phyloP scores from a whole-genome alignment of 192 early-diverging fungal genomes.

The Podila epicladia region DNA sequence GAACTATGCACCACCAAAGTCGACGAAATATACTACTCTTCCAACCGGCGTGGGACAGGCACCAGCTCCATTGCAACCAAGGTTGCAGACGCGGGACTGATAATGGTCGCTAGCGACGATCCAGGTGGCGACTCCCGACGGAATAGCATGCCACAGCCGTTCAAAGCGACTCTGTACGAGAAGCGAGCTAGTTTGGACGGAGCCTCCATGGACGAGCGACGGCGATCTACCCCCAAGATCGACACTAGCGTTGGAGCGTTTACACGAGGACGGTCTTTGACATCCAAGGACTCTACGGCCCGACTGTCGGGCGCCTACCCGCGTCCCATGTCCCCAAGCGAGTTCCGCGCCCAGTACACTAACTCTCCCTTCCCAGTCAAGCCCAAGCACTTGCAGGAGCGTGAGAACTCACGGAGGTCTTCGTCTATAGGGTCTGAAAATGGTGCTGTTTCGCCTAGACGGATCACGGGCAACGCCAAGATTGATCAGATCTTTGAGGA shows the following conservation, averaged over 20 bases:
- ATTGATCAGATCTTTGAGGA: constrained; percentile 40
- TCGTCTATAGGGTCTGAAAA: not conserved
- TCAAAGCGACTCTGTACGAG: not conserved
- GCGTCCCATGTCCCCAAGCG: constrained; percentile 35
- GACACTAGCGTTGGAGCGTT: not conserved
- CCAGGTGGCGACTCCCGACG: not conserved
- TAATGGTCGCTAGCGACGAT: not conserved
- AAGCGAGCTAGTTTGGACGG: not conserved
- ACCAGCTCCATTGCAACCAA: not conserved
- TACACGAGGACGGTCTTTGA: not conserved
- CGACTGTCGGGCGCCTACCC: not conserved
- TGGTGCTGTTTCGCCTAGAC: constrained; percentile 4
- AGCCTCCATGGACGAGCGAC: not conserved
- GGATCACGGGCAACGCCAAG: constrained; percentile 33
- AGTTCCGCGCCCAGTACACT: constrained; percentile 43
- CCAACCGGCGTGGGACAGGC: not conserved
- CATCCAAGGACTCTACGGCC: not conserved
- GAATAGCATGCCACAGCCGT: not conserved
- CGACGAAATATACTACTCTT: not conserved
- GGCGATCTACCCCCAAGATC: not conserved
- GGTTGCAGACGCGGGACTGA: not conserved
- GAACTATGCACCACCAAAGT: not conserved
- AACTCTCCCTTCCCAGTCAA: constrained; percentile 8
- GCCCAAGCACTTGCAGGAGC: constrained; percentile 12
- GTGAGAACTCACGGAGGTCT: not conserved